phyloP scores from a whole-genome alignment of 2,329 filamentous ascomycete species.

The Alternaria sp. region DNA sequence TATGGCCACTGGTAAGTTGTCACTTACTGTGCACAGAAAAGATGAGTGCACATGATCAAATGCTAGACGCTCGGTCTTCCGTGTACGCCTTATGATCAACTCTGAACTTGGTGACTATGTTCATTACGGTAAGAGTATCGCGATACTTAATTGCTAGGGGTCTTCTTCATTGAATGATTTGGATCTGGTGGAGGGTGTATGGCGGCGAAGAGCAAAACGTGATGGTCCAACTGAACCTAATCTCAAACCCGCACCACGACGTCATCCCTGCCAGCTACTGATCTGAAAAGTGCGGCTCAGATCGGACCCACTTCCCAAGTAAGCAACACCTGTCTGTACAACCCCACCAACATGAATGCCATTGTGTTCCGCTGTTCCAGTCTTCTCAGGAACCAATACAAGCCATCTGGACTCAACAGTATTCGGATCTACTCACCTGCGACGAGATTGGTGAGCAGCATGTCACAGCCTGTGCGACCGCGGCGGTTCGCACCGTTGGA shows the following conservation, averaged over 20 bases:
- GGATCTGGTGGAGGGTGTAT: neutral
- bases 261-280: neutral
- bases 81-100: too few species aligned
- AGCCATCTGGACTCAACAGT: neutral
- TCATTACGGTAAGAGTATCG: too few species aligned
- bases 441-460: conserved; percentile 17
- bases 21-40: too few species aligned
- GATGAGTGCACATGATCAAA: too few species aligned
- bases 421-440: neutral
- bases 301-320: conserved; percentile 12
- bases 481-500: conserved; percentile 62
- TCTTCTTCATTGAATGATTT: too few species aligned
- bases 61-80: too few species aligned
- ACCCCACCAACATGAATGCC: conserved; percentile 16
- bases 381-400: conserved; percentile 2
- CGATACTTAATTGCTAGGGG: too few species aligned
- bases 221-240: neutral
- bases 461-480: conserved; percentile 35
- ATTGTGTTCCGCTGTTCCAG: conserved; percentile 2
- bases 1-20: too few species aligned
- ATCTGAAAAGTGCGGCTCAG: conserved; percentile 5
- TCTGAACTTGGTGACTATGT: too few species aligned
- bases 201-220: neutral
- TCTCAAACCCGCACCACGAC: neutral
- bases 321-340: conserved; percentile 8